Conservation (phyloP, 2,329 filamentous ascomycete species). For the Monosporascus cannonballus region DNA sequence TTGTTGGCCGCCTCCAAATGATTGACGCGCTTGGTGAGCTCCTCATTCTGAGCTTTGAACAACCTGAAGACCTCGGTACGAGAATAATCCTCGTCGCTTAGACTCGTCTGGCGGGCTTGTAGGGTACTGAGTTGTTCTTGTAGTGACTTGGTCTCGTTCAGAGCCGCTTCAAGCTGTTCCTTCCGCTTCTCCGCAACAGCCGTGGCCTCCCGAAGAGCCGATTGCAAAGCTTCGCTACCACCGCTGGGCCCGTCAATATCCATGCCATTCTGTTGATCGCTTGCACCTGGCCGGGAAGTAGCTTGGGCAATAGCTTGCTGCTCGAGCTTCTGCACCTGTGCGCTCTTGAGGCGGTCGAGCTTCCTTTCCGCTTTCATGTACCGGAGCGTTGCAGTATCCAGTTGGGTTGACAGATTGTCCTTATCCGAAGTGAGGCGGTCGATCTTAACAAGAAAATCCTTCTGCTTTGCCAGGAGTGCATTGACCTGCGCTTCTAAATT, state of each 20-base stretch:
- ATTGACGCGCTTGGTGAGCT: conserved; percentile 87
- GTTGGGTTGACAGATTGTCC: conserved; percentile 74
- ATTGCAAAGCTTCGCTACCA: conserved; percentile 61
- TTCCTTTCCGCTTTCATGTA: conserved; percentile 96
- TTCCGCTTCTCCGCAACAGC: conserved; percentile 78
- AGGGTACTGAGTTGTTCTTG: conserved; percentile 75
- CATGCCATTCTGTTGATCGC: conserved; percentile 47
- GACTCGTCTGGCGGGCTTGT: conserved; percentile 59
- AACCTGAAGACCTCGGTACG: conserved; percentile 91
- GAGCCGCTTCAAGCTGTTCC: conserved; percentile 74
- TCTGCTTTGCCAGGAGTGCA: conserved; percentile 72
- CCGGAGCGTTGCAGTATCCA: conserved; percentile 82
- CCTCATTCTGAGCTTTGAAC: conserved; percentile 83
- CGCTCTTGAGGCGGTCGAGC: conserved; percentile 80
- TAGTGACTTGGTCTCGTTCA: conserved; percentile 68
- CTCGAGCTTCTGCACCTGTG: conserved; percentile 86
- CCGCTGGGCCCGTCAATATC: conserved; percentile 49
- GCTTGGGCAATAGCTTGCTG: conserved; percentile 75
- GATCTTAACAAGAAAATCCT: conserved; percentile 69
- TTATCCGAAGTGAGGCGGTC: conserved; percentile 74
- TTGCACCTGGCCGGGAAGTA: conserved; percentile 39
- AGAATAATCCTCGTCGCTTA: conserved; percentile 89
- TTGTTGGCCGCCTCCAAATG: conserved; percentile 84
- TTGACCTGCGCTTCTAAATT: conserved; percentile 72
- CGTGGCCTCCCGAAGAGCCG: conserved; percentile 69